These are phyloP conservation scores for Mycena galopus DNA, from an alignment of 768 basidiomycete species.

Conservation along the genomic window DNA sequence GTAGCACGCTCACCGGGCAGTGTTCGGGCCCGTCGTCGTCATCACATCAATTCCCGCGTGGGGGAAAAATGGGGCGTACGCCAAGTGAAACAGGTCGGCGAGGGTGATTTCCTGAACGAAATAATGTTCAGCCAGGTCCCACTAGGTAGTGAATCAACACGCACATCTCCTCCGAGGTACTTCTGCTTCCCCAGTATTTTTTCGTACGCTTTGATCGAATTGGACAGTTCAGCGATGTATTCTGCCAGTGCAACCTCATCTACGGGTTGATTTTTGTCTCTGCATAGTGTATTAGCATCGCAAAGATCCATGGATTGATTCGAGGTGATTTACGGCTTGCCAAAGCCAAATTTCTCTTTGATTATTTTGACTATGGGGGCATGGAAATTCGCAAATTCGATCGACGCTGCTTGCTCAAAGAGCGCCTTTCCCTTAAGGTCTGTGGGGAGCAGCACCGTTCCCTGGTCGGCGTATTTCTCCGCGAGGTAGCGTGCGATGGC, in stretches of 20 bases:
- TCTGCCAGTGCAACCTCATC: conserved; percentile 45
- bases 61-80: conserved; percentile 48
- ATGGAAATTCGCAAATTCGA: conserved; percentile 25
- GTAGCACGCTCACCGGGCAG: conserved; percentile 57
- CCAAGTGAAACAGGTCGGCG: conserved; percentile 61
- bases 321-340: conserved; percentile 24
- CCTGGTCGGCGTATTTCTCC: conserved; percentile 55
- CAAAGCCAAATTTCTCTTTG: conserved; percentile 22
- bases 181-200: conserved; percentile 63
- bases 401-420: conserved; percentile 39
- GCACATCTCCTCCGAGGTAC: conserved; percentile 70
- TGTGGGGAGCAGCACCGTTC: conserved; percentile 55
- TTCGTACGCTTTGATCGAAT: conserved; percentile 67
- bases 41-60: conserved; percentile 46
- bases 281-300: not conserved
- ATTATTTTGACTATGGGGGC: not conserved
- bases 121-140: not conserved
- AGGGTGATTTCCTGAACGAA: conserved; percentile 55
- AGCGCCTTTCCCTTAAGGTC: conserved; percentile 40
- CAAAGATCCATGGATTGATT: not conserved
- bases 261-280: conserved; percentile 42
- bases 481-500: conserved; percentile 62
- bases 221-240: conserved; percentile 46
- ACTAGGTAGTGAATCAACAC: conserved; percentile 29
- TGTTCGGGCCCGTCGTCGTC: conserved; percentile 54